These are phyloP conservation scores for Artemisia annua DNA, from an alignment of 129 eudicot species.

Conservation along the genomic window DNA sequence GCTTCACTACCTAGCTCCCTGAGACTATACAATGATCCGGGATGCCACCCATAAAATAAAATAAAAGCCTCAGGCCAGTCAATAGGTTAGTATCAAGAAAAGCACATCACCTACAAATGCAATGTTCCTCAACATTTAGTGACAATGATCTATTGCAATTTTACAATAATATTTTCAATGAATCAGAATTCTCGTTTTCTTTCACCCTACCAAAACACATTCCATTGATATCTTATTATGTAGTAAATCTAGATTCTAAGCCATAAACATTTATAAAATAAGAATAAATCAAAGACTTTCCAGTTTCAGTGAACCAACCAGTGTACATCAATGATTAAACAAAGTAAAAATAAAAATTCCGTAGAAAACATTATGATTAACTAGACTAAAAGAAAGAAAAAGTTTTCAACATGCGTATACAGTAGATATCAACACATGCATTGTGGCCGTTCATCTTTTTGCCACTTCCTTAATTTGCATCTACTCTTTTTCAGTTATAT, in stretches of 20 bases:
- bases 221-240: background rate
- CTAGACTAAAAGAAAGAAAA: conserved; percentile 27
- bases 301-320: conserved; percentile 24
- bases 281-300: background rate
- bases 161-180: background rate
- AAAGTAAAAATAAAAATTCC: background rate
- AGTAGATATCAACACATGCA: conserved; percentile 5
- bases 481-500: conserved; percentile 10
- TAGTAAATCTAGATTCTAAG: background rate
- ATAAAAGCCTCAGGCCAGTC: background rate
- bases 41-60: background rate
- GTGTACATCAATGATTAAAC: conserved; percentile 25
- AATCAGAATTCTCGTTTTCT: background rate
- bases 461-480: conserved; percentile 3
- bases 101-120: background rate
- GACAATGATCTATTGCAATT: too few species aligned
- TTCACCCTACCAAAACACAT: background rate
- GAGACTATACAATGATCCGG: too few species aligned
- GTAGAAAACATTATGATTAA: conserved; percentile 15
- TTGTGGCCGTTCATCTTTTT: conserved; percentile 16
- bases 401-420: conserved; percentile 32
- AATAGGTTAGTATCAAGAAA: background rate
- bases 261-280: background rate
- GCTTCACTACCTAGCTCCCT: too few species aligned
- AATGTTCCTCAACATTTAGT: background rate